Base-by-base conservation (phyloP, 2,329 filamentous ascomycete genomes). In the Fusarium continuum region DNA sequence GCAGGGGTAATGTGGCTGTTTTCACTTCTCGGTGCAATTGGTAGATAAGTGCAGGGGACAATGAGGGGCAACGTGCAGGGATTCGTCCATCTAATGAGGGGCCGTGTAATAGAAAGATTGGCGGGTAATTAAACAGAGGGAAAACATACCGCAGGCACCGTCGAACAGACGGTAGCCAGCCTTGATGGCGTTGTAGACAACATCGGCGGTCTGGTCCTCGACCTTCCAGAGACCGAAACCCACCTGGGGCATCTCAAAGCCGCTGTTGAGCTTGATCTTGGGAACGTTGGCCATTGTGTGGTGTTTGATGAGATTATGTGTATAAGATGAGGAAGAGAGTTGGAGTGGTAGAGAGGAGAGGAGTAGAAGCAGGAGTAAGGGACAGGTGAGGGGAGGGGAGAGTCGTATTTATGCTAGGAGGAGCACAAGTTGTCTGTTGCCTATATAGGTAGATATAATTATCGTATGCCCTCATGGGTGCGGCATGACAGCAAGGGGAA, bases 221-320 rank as follows among this genome's bases (percentile, higher is more conserved):
- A 95, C 90, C 81, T 95, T 95, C 91, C 91, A 95, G 68, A 94
- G 84, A 57, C 89, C 89, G 74, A 91, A 91, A 76, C 89, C 89
- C 66, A 91, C 88, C 75, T 89, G 85, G 72, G 89, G 89, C 89
- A 91, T 91, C 70, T 90, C 82, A 70, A 84, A 73, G 77, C 87
- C 86, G 76, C 81, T 87, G 78, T 80, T 88, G 62, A 89, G 84
- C 79, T 87, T 88, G 75, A 88, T 79, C 57, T 77, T 85, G 45
- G 74, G 73, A 22, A 73, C 66, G 41, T 72, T 64, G 25, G 61
- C 75, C 71, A 78, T 76, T 63, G 67, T 76, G 49, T 51, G 63
- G 64, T 61, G 35, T 48, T 45, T 52, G 39, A 40, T 51, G 26
- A 29, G 35, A 31, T 55, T 43, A 13, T 17, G 44, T 38, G 47